Evolutionary conservation across 257 asterid genomes (phyloP), one percentile per base, ranked within the genome.

Genomic region (Solanum arcanum): DNA sequence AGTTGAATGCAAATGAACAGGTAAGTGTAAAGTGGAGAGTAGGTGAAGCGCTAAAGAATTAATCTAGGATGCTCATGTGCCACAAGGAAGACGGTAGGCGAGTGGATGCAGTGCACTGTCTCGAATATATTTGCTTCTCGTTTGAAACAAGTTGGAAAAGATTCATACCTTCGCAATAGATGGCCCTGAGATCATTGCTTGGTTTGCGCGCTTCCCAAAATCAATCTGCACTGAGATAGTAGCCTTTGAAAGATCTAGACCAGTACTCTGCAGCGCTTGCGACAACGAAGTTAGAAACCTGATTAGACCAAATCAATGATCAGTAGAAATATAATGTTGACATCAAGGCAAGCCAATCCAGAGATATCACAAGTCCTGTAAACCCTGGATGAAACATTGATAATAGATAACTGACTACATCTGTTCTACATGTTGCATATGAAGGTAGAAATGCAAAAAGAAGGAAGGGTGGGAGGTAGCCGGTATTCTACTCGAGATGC

Each of bases 181-280:
- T 88, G 91, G 23, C 64, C 93, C 93, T 42, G 93, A 73, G 62
- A 87, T 86, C 82, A 90, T 86, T 89, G 89, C 95, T 78, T 87
- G 86, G 83, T 90, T 89, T 44, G 96, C 95, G 86, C 90, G 94
- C 87, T 97, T 96, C 75, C 99, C 99, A 23, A 96, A 92, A 92
- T 97, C 90, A 86, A 97, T 91, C 93, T 96, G 99, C 78, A 96
- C 96, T 2, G 99, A 95, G 69, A 97, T 85, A 89, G 90, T 91
- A 89, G 99, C 98, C 90, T 93, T 93, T 31, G 98, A 94, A 37
- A 97, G 95, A 91, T 97, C 98, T 86, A 97, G 92, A 46, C 99
- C 98, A 0, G 99, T 91, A 86, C 90, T 93, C 88, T 95, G 92
- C 91, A 97, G 95, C 29, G 99, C 99, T 93, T 92, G 96, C 6